Percentiles rank a stretch among this genome's conserved stretches.
Evolutionary conservation across 306 rosid species (phyloP).

Genomic region (Malus sieversii): DNA sequence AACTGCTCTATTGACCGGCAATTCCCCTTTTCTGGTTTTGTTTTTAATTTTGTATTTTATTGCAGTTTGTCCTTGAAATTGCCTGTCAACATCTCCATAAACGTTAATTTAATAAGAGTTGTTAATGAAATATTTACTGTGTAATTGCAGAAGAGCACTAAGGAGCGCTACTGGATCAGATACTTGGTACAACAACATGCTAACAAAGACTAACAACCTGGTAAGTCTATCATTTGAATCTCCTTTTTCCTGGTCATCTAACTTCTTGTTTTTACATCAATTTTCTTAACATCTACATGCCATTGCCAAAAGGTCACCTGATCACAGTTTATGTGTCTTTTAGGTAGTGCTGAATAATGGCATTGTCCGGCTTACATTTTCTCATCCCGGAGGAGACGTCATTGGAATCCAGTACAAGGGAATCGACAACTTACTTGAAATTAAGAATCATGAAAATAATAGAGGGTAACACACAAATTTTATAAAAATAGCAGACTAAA

Average conservation of each 20-base stretch:
- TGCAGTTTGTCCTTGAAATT: too few relatives aligned
- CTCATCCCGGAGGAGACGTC: slow-evolving; percentile 52
- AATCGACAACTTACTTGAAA: slow-evolving; percentile 37
- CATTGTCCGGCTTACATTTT: slow-evolving; percentile 34
- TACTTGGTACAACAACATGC: neutral
- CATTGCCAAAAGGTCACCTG: neutral
- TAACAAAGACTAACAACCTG: neutral
- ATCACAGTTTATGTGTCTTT: neutral
- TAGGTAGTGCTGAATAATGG: slow-evolving; percentile 63
- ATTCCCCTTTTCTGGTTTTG: neutral
- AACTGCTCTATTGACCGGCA: neutral
- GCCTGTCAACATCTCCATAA: neutral
- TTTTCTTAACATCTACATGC: neutral
- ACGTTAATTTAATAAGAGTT: neutral
- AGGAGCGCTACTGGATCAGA: neutral
- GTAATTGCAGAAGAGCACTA: slow-evolving; percentile 2
- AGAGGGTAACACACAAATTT: slow-evolving; percentile 50
- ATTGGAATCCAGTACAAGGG: slow-evolving; percentile 42
- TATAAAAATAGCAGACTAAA: neutral
- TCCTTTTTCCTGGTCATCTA: neutral
- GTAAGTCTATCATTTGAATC: neutral
- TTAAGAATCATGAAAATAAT: neutral
- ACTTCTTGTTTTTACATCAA: neutral
- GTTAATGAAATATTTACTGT: neutral
- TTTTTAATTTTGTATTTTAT: neutral